phyloP scores from a whole-genome alignment of 495 filamentous ascomycete species.

The Aspergillus baeticus region DNA sequence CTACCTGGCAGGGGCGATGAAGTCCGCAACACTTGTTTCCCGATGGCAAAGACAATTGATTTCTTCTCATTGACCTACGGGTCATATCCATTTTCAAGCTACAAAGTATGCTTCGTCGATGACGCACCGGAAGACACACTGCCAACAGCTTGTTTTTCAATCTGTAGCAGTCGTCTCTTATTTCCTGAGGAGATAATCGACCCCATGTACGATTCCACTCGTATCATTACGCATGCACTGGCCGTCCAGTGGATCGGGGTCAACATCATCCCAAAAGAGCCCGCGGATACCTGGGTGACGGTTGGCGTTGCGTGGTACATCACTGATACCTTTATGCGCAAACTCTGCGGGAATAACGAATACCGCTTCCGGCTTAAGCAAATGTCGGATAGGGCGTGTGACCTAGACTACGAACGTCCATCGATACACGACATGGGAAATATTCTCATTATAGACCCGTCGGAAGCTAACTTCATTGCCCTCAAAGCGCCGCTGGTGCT shows the following conservation, averaged over 20 bases:
- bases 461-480: constrained; percentile 82
- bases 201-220: constrained; percentile 71
- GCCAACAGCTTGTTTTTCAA: constrained; percentile 75
- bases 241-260: constrained; percentile 95
- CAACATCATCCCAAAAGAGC: constrained; percentile 76
- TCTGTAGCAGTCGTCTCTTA: constrained; percentile 84
- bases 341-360: constrained; percentile 89
- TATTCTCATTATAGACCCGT: constrained; percentile 73
- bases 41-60: constrained; percentile 75
- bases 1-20: constrained; percentile 78
- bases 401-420: constrained; percentile 78
- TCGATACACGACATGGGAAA: constrained; percentile 79
- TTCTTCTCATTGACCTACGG: constrained; percentile 82
- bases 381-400: constrained; percentile 75
- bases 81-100: constrained; percentile 81
- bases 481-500: constrained; percentile 90
- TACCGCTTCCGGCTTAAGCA: constrained; percentile 89
- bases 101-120: constrained; percentile 92
- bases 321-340: constrained; percentile 86
- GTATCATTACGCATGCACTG: constrained; percentile 74
- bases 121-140: constrained; percentile 72
- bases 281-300: constrained; percentile 86
- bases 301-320: constrained; percentile 91
- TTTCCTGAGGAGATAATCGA: constrained; percentile 82
- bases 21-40: constrained; percentile 78